Percentiles rank a stretch among this genome's conserved stretches.
Conservation (phyloP, 768 basidiomycete species). For the Amanita muscaria region DNA sequence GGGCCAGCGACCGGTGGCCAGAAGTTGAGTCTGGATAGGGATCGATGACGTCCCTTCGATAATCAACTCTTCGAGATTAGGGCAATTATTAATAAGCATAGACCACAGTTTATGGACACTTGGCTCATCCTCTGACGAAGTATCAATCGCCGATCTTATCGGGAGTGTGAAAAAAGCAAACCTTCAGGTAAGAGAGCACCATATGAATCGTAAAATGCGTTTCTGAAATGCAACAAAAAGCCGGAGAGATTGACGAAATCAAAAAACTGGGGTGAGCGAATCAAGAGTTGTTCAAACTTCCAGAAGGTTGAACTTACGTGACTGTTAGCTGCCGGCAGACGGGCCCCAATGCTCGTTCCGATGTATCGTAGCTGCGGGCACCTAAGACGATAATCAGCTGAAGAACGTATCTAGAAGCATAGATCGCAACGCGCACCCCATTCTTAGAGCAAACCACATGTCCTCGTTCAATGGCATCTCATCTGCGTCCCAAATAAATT, state of each 20-base stretch:
- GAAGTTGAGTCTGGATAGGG: conserved; percentile 45
- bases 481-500: conserved; percentile 67
- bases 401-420: not conserved
- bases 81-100: conserved; percentile 60
- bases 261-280: conserved; percentile 41
- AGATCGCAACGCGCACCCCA: conserved; percentile 34
- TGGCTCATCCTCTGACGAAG: conserved; percentile 37
- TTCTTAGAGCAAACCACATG: conserved; percentile 70
- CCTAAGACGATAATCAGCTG: conserved; percentile 24
- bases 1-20: conserved; percentile 62
- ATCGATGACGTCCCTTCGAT: conserved; percentile 46
- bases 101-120: conserved; percentile 52
- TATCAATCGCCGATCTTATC: not conserved
- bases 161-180: conserved; percentile 16
- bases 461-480: conserved; percentile 59
- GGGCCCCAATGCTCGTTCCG: conserved; percentile 51
- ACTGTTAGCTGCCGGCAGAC: conserved; percentile 49
- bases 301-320: conserved; percentile 32
- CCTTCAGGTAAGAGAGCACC: conserved; percentile 49
- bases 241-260: conserved; percentile 55
- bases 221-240: conserved; percentile 53
- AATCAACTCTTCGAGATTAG: conserved; percentile 55
- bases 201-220: conserved; percentile 56
- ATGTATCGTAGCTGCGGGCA: conserved; percentile 60
- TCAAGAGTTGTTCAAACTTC: not conserved